Evolutionary conservation across 2,329 filamentous ascomycete genomes (phyloP).

Genomic region (Colletotrichum salicis): DNA sequence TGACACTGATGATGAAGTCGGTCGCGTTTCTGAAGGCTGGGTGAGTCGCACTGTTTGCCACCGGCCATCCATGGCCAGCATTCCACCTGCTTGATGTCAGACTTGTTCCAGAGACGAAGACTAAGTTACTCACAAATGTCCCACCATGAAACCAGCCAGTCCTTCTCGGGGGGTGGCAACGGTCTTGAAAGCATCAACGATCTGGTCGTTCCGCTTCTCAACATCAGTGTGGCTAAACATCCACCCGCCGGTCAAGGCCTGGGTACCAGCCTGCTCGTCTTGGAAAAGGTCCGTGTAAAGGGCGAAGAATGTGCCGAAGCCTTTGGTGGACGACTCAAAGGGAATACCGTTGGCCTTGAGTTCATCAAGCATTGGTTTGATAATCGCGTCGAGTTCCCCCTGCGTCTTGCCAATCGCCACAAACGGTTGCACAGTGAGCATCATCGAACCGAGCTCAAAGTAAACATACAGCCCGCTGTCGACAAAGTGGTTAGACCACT

Average conservation of each 20-base stretch:
- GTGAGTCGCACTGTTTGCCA: conserved; percentile 52
- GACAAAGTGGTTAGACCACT: conserved; percentile 52
- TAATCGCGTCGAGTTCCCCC: conserved; percentile 46
- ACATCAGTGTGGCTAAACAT: conserved; percentile 50
- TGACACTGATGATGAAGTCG: conserved; percentile 48
- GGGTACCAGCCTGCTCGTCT: conserved; percentile 46
- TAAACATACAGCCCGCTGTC: conserved; percentile 55
- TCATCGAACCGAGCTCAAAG: conserved; percentile 53
- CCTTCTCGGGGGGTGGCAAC: conserved; percentile 42
- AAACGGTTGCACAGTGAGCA: conserved; percentile 51
- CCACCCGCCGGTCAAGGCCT: conserved; percentile 51
- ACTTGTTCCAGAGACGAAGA: not conserved
- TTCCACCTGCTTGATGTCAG: conserved; percentile 53
- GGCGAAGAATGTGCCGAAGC: conserved; percentile 47
- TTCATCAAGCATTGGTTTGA: conserved; percentile 49
- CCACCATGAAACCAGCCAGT: conserved; percentile 40
- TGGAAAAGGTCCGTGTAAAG: conserved; percentile 52
- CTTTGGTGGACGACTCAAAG: conserved; percentile 42
- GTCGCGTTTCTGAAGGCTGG: conserved; percentile 49
- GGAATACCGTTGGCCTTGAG: conserved; percentile 43
- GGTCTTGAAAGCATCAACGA: conserved; percentile 49
- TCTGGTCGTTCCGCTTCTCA: conserved; percentile 46
- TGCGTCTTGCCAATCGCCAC: conserved; percentile 49
- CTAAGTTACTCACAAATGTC: not conserved
- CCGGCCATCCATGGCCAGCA: conserved; percentile 46